Conservation (phyloP, 139 green algal species). For the Haematococcus lacustris region DNA sequence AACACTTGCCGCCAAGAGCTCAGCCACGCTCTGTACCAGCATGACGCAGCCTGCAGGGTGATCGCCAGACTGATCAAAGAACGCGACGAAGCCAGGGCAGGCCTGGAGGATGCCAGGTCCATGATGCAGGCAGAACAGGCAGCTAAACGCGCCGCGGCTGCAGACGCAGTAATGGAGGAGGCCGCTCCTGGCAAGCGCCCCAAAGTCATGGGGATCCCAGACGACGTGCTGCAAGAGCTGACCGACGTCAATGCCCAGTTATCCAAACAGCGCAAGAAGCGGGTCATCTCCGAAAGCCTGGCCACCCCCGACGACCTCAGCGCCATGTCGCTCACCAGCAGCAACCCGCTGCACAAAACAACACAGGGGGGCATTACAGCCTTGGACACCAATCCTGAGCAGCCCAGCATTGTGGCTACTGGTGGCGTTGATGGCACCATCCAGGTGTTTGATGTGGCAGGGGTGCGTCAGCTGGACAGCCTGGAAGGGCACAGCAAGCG, state of each 20-base stretch:
- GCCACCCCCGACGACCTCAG: constrained; percentile 62
- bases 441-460: constrained; percentile 60
- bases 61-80: constrained; percentile 80
- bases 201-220: constrained; percentile 29
- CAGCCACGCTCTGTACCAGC: constrained; percentile 87
- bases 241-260: constrained; percentile 24
- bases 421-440: constrained; percentile 66
- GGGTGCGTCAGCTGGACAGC: constrained; percentile 33
- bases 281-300: constrained; percentile 48
- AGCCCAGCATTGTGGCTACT: constrained; percentile 45
- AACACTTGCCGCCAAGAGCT: constrained; percentile 81
- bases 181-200: constrained; percentile 12
- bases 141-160: constrained; percentile 18
- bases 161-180: constrained; percentile 23
- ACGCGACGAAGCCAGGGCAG: constrained; percentile 64
- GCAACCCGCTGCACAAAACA: constrained; percentile 83
- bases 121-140: constrained; percentile 14
- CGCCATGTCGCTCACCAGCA: constrained; percentile 38
- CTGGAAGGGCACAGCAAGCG: constrained; percentile 82
- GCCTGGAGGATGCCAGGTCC: constrained; percentile 24
- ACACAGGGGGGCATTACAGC: constrained; percentile 70
- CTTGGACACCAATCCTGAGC: constrained; percentile 56
- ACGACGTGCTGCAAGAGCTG: constrained; percentile 30
- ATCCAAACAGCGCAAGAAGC: constrained; percentile 78
- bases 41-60: constrained; percentile 85